These are phyloP conservation scores for Lathyrus oleraceus DNA, from an alignment of 306 rosid species.

Conservation along the genomic window DNA sequence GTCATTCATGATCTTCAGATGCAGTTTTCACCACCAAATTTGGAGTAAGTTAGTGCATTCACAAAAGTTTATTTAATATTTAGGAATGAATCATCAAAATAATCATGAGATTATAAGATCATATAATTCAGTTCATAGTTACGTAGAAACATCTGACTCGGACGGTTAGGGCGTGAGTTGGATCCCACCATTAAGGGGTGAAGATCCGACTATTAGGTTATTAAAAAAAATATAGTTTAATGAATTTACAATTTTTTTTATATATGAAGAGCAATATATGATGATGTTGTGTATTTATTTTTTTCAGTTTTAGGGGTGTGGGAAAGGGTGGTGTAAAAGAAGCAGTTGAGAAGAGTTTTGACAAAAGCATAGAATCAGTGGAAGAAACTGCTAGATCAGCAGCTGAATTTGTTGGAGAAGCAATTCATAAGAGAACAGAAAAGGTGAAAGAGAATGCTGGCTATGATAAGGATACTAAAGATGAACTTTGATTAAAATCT, in stretches of 20 bases:
- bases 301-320: constrained; percentile 47
- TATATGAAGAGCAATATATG: not conserved
- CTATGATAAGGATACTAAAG: constrained; percentile 36
- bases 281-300: not conserved
- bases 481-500: constrained; percentile 46
- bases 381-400: constrained; percentile 65
- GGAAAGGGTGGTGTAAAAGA: constrained; percentile 24
- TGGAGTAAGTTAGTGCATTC: constrained; percentile 50
- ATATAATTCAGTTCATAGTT: not conserved
- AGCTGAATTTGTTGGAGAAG: constrained; percentile 50
- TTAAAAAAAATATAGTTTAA: too few relatives aligned
- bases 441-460: constrained; percentile 35
- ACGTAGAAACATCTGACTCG: too few relatives aligned
- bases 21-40: constrained; percentile 56
- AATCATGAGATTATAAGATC: not conserved
- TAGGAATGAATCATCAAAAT: not conserved
- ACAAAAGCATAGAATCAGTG: constrained; percentile 55
- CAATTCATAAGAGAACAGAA: constrained; percentile 44
- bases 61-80: not conserved
- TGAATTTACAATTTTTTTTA: too few relatives aligned
- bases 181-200: too few relatives aligned
- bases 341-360: constrained; percentile 56
- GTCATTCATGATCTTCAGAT: constrained; percentile 49
- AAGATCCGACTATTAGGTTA: too few relatives aligned
- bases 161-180: too few relatives aligned